Percentiles rank a stretch among this genome's conserved stretches.
phyloP scores from a whole-genome alignment of 2,329 filamentous ascomycete genomes.

The Penicillium capsulatum region DNA sequence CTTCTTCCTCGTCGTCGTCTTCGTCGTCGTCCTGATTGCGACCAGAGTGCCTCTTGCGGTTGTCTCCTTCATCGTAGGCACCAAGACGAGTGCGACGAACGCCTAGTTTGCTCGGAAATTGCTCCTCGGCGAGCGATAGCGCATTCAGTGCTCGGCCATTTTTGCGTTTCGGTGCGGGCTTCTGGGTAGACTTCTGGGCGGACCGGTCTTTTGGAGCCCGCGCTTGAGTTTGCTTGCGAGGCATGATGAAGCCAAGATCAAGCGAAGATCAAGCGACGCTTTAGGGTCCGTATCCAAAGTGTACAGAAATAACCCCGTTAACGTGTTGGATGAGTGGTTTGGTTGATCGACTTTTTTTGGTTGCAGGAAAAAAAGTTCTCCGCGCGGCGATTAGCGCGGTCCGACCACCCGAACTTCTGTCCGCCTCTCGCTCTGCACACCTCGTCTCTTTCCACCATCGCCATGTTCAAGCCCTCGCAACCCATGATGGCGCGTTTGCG shows the following conservation, averaged over 20 bases:
- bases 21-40: constrained; percentile 41
- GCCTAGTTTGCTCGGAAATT: constrained; percentile 51
- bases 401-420: constrained; percentile 25
- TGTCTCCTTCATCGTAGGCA: constrained; percentile 49
- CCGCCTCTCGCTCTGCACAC: constrained; percentile 6
- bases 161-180: constrained; percentile 48
- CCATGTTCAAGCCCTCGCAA: constrained; percentile 44
- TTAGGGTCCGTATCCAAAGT: constrained; percentile 4
- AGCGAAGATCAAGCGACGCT: constrained; percentile 4
- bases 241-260: constrained; percentile 30
- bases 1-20: constrained; percentile 37
- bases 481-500: constrained; percentile 66
- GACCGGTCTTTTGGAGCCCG: constrained; percentile 37
- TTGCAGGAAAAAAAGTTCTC: constrained; percentile 34
- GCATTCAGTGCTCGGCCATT: constrained; percentile 54
- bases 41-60: constrained; percentile 35
- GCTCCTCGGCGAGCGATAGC: constrained; percentile 59
- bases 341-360: constrained; percentile 25
- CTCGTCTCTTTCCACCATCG: constrained; percentile 8
- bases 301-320: constrained; percentile 8
- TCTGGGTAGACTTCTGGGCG: constrained; percentile 37
- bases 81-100: constrained; percentile 58
- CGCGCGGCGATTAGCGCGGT: constrained; percentile 30
- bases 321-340: constrained; percentile 14
- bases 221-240: constrained; percentile 40